Percentiles rank a stretch among this genome's conserved stretches.
phyloP scores from a whole-genome alignment of 1,284 basidiomycete species.

The Austroboletus niveus region DNA sequence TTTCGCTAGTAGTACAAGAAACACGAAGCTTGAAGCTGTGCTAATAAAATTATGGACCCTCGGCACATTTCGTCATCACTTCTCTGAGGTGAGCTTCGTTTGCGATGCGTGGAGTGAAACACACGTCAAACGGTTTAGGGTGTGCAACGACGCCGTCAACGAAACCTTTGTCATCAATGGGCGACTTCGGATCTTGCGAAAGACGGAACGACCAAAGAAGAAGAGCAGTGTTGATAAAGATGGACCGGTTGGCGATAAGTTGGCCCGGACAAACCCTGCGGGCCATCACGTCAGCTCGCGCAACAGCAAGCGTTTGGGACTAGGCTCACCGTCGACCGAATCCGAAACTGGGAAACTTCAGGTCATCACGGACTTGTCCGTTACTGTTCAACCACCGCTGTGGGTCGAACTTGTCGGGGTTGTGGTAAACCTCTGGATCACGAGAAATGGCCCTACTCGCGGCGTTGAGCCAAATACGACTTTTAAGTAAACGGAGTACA shows the following conservation, averaged over 20 bases:
- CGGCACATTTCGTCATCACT: constrained; percentile 26
- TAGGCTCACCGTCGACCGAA: constrained; percentile 32
- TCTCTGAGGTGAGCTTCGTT: constrained; percentile 22
- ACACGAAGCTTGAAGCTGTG: too few species aligned
- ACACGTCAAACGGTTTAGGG: constrained; percentile 53
- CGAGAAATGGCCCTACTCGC: constrained; percentile 31
- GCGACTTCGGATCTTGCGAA: constrained; percentile 45
- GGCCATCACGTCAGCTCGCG: constrained; percentile 1
- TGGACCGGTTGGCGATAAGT: constrained; percentile 57
- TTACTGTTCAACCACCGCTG: constrained; percentile 27
- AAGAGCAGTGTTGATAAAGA: constrained; percentile 60
- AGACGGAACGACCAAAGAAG: constrained; percentile 62
- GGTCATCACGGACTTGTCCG: constrained; percentile 27
- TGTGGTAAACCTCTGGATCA: constrained; percentile 26
- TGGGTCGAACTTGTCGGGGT: constrained; percentile 31
- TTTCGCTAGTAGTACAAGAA: too few species aligned
- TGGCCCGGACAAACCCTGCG: constrained; percentile 58
- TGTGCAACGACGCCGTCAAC: constrained; percentile 58
- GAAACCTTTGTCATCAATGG: constrained; percentile 57
- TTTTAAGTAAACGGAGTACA: not conserved
- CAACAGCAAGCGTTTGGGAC: not conserved
- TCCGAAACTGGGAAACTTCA: constrained; percentile 32
- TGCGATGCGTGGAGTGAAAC: constrained; percentile 46
- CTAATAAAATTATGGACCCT: constrained; percentile 6
- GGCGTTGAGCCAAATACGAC: not conserved